Evolutionary conservation across 2,329 filamentous ascomycete species (phyloP), one percentile per base, ranked within the genome.

Genomic region (Westerdykella aurantiaca): DNA sequence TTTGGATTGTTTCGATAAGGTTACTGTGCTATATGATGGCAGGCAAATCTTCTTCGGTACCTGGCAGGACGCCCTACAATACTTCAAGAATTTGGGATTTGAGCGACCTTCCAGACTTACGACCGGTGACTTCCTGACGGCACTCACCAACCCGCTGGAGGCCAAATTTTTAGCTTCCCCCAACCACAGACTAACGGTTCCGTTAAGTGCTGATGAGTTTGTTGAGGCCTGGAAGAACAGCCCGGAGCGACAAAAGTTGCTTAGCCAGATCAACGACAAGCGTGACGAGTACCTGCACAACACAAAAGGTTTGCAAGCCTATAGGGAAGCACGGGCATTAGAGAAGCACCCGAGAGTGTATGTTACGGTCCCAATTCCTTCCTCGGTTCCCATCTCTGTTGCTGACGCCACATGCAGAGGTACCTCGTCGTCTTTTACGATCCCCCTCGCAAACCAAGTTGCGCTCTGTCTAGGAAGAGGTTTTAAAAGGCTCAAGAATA

Each of bases 401-500:
- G 10, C 25, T 29, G 25, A 29, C 25, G 10, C 18, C 18, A 29
- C 10, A 29, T 29, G 25, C 4, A 29, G 25, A 29, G 25, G 25
- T 29, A 12, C 9, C 2, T 29, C 25, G 25, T 29, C 25, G 25
- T 12, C 25, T 29, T 29, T 29, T 29, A 93, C 86, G 1, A 71
- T 94, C 35, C 89, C 86, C 0, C 83, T 82, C 50, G 41, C 50
- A 9, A 80, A 88, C 66, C 88, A 95, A 66, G 68, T 94, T 48
- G 62, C 75, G 45, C 78, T 95, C 10, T 94, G 88, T 62, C 71
- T 91, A 41, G 80, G 79, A 70, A 83, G 89, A 57, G 88, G 86
- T 9, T 90, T 82, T 72, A 78, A 79, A 57, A 80, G 88, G 44
- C 72, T 95, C 4, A 29, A 21, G 6, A 41, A 17, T 18, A 33